A percentile compares a stretch with the other conserved stretches of the same genome.
These are phyloP conservation scores for Schwanniomyces etchellsii DNA, from an alignment of 1,139 yeast species.

Conservation along the genomic window DNA sequence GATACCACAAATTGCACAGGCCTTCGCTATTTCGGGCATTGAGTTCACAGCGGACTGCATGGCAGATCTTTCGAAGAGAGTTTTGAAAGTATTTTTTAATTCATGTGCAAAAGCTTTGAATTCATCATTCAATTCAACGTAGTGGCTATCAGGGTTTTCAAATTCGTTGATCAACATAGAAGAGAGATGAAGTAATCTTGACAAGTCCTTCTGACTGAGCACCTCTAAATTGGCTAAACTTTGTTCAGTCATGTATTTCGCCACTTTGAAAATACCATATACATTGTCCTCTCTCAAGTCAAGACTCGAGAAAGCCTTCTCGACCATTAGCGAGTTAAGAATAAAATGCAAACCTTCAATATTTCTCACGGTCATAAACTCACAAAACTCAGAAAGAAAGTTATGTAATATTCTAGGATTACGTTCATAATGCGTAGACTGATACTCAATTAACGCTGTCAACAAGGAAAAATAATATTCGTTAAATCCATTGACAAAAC, in stretches of 20 bases:
- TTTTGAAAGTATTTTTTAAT: conserved; percentile 15
- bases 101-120: conserved; percentile 20
- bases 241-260: conserved; percentile 18
- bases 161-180: conserved; percentile 43
- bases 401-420: conserved; percentile 20
- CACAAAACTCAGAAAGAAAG: conserved; percentile 27
- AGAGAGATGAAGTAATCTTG: conserved; percentile 25
- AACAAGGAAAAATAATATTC: conserved; percentile 29
- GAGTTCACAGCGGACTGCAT: conserved; percentile 5
- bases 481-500: conserved; percentile 18
- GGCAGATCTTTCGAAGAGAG: conserved; percentile 4
- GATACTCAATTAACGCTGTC: conserved; percentile 31
- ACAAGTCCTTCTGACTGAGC: conserved; percentile 6
- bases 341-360: conserved; percentile 13
- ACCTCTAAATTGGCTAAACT: conserved; percentile 8
- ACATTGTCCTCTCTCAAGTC: conserved; percentile 29
- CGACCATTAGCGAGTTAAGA: conserved; percentile 26
- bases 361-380: conserved; percentile 14
- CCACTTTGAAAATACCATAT: conserved; percentile 26
- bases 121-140: conserved; percentile 29
- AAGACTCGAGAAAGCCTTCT: conserved; percentile 21
- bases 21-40: conserved; percentile 18
- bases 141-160: conserved; percentile 47
- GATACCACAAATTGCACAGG: conserved; percentile 11
- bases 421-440: conserved; percentile 19